Conservation (phyloP, 148 eudicot species). For the Camellia granthamiana region DNA sequence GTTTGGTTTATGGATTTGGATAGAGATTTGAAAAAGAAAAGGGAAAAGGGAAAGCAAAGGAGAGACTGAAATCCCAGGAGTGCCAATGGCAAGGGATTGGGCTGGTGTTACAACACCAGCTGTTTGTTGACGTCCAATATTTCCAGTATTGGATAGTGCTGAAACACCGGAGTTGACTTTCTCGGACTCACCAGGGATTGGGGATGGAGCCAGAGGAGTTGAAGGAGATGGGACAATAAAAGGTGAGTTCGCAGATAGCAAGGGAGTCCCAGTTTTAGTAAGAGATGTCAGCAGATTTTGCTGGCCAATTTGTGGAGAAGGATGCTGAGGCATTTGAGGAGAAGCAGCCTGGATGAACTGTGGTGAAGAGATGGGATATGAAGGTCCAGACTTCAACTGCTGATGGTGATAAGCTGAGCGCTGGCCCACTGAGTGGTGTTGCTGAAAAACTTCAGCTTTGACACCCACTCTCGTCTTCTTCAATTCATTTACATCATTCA, state of each 20-base stretch:
- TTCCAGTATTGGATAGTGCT: constrained; percentile 60
- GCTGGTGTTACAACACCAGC: constrained; percentile 45
- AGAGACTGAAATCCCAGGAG: constrained; percentile 97
- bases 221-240: constrained; percentile 71
- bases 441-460: constrained; percentile 21
- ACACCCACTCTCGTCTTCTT: constrained; percentile 64
- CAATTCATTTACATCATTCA: constrained; percentile 60
- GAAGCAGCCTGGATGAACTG: constrained; percentile 65
- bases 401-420: constrained; percentile 57
- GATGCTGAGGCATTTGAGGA: constrained; percentile 75
- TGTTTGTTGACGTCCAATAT: constrained; percentile 54
- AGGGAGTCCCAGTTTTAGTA: constrained; percentile 69
- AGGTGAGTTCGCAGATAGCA: constrained; percentile 83
- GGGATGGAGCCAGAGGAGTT: constrained; percentile 79
- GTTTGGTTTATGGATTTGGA: too few species aligned
- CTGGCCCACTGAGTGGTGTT: constrained; percentile 31
- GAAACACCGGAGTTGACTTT: constrained; percentile 58
- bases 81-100: constrained; percentile 89
- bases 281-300: constrained; percentile 50
- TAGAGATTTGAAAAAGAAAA: too few species aligned
- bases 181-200: constrained; percentile 78
- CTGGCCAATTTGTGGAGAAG: constrained; percentile 90
- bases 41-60: constrained; percentile 45
- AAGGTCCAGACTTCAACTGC: constrained; percentile 63
- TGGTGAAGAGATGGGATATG: constrained; percentile 68